A percentile compares a stretch with the other conserved stretches of the same genome.
Conservation (phyloP, 176 grass and related monocot genomes). For the Pontederia paniculata region DNA sequence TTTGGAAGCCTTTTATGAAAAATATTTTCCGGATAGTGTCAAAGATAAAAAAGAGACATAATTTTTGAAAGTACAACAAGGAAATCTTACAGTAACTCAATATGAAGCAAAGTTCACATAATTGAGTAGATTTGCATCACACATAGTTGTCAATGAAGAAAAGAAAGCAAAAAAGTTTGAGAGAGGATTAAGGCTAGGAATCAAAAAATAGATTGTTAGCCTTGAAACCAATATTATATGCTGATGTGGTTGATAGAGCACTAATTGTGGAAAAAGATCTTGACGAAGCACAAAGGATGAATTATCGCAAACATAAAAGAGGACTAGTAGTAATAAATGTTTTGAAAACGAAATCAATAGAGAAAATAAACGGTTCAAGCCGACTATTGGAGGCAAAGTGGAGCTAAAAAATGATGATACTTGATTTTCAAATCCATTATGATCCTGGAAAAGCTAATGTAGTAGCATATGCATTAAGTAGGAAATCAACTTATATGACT, state of each 20-base stretch:
- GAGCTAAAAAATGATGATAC: background rate
- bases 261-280: background rate
- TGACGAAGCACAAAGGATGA: background rate
- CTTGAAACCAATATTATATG: background rate
- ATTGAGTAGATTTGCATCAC: background rate
- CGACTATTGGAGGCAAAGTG: too few relatives aligned
- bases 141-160: background rate
- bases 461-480: too few relatives aligned
- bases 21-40: background rate
- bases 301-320: background rate
- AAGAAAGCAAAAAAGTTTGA: background rate
- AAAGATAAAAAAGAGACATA: background rate
- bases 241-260: background rate
- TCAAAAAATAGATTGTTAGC: background rate
- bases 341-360: background rate
- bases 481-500: too few relatives aligned
- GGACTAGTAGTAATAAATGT: background rate
- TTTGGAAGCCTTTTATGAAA: background rate
- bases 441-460: too few relatives aligned
- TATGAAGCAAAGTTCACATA: background rate
- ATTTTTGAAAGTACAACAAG: background rate
- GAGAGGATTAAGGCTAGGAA: background rate
- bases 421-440: too few relatives aligned
- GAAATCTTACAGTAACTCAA: background rate
- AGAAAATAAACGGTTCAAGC: background rate